A percentile compares a stretch with the other conserved stretches of the same genome.
phyloP scores from a whole-genome alignment of 2,329 filamentous ascomycete species.

The Xylaria arbuscula region DNA sequence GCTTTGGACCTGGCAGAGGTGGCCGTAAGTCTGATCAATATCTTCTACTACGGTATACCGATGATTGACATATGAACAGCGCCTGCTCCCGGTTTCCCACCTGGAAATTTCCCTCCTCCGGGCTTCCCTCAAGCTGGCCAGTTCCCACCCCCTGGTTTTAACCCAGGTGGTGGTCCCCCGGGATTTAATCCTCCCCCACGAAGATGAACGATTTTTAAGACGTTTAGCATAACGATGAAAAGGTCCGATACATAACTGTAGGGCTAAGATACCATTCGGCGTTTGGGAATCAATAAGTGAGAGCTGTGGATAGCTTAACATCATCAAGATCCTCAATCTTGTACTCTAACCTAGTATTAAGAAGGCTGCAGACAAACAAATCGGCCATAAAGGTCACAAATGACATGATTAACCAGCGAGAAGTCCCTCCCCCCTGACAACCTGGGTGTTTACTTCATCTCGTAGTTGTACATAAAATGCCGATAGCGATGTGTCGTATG shows the following conservation, averaged over 20 bases:
- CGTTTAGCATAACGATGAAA: slow-evolving; percentile 27
- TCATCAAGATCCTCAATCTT: slow-evolving; percentile 35
- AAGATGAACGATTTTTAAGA: slow-evolving; percentile 56
- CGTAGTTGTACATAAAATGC: not conserved
- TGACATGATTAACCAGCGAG: not conserved
- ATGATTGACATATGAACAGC: slow-evolving; percentile 42
- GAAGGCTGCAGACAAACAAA: slow-evolving; percentile 36
- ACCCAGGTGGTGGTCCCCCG: slow-evolving; percentile 63
- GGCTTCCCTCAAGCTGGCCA: slow-evolving; percentile 57
- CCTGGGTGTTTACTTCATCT: not conserved
- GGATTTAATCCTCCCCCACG: slow-evolving; percentile 81
- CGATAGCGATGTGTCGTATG: slow-evolving; percentile 21
- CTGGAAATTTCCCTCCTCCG: slow-evolving; percentile 59
- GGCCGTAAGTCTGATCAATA: slow-evolving; percentile 60
- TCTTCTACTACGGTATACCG: slow-evolving; percentile 13
- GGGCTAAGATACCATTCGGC: slow-evolving; percentile 43
- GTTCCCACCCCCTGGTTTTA: slow-evolving; percentile 65
- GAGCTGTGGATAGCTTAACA: slow-evolving; percentile 42
- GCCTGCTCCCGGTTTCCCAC: slow-evolving; percentile 45
- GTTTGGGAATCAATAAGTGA: slow-evolving; percentile 48
- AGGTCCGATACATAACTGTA: slow-evolving; percentile 20
- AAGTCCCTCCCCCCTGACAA: not conserved
- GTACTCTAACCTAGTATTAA: slow-evolving; percentile 33
- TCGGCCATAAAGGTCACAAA: slow-evolving; percentile 28
- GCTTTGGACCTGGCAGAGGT: slow-evolving; percentile 63